Evolutionary conservation across 2,329 filamentous ascomycete species (phyloP).

Genomic region (Phaeomoniella chlamydospora): DNA sequence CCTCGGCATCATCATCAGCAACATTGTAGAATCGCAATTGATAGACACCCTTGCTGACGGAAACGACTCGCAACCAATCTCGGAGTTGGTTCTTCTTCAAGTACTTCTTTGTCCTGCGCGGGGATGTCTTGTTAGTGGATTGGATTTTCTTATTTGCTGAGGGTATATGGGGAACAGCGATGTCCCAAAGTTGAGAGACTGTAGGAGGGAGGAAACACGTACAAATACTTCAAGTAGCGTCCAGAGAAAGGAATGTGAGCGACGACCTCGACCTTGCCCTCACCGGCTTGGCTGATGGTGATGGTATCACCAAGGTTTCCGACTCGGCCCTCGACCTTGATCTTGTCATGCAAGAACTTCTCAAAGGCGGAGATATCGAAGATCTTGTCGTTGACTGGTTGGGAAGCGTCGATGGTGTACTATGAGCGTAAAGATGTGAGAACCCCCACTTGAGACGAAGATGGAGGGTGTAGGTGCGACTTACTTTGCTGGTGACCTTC

Average conservation of each 20-base stretch:
- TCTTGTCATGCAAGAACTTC: slow-evolving; percentile 99
- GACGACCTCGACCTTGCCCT: slow-evolving; percentile 96
- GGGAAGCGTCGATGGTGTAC: slow-evolving; percentile 99
- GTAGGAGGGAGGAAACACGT: slow-evolving; percentile 25
- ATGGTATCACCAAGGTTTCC: slow-evolving; percentile 95
- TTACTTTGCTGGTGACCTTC: slow-evolving; percentile 34
- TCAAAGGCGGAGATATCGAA: slow-evolving; percentile 98
- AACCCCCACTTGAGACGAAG: not conserved
- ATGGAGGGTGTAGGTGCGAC: slow-evolving; percentile 9
- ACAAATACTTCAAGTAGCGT: slow-evolving; percentile 99
- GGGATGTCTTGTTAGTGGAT: too few species aligned
- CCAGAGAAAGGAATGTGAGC: slow-evolving; percentile 96
- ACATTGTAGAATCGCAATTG: slow-evolving; percentile 99
- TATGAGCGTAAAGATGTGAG: slow-evolving; percentile 19
- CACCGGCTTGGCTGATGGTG: slow-evolving; percentile 76
- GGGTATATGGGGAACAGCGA: too few species aligned
- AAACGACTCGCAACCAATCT: slow-evolving; percentile 99
- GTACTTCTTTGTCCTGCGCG: slow-evolving; percentile 98
- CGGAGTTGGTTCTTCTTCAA: slow-evolving; percentile 99
- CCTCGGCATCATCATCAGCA: slow-evolving; percentile 92
- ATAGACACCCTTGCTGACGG: slow-evolving; percentile 95
- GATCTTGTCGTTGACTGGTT: slow-evolving; percentile 98
- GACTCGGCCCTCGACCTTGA: slow-evolving; percentile 98
- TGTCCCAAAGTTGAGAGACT: slow-evolving; percentile 3
- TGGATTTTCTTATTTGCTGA: too few species aligned